Evolutionary conservation across 192 early-diverging fungal species (phyloP), one percentile per base, ranked within the genome.

Genomic region (Rhizoclosmatium globosum): DNA sequence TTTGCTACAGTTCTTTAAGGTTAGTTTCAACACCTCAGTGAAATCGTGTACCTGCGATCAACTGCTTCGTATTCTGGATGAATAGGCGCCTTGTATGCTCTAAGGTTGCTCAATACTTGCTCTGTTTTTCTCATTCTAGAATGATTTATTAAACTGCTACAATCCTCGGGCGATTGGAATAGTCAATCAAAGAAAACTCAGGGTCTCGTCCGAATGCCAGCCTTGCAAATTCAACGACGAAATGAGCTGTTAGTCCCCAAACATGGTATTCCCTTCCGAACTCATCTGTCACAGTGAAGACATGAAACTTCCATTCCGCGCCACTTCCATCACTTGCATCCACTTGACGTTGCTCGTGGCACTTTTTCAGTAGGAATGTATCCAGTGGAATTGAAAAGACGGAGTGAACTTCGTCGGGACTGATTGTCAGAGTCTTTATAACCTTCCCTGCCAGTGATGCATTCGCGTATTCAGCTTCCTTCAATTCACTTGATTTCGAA

Each of bases 331-430:
- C 56, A 56, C 41, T 19, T n/a, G 56, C 59, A 2, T 74, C 15
- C 6, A 74, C 39, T 43, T n/a, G n/a, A 4, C 17, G 59, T 21
- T 74, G 58, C 57, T 38, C 23, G 66, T 81, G 79, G 7, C 71
- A 42, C 42, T 68, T 23, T 9, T 53, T 44, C 11, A 4, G 13
- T 47, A 84, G 44, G 58, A 84, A 84, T 6, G 7, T 11, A 9
- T 53, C n/a, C 19, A 84, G 48, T 4, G 83, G 83, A 21, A 79
- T 75, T 9, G 57, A 67, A 68, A 84, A 84, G 44, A 70, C 76
- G 38, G 61, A 76, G n/a, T 76, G 68, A 15, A 84, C 83, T 75
- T 84, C 83, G 13, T 23, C 79, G 0, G 74, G 79, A 66, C 73
- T 81, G 1, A 77, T 45, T 53, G 23, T 57, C 2, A 74, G 72